These are phyloP conservation scores for Fusarium piperis DNA, from an alignment of 2,329 filamentous ascomycete species.

Conservation along the genomic window DNA sequence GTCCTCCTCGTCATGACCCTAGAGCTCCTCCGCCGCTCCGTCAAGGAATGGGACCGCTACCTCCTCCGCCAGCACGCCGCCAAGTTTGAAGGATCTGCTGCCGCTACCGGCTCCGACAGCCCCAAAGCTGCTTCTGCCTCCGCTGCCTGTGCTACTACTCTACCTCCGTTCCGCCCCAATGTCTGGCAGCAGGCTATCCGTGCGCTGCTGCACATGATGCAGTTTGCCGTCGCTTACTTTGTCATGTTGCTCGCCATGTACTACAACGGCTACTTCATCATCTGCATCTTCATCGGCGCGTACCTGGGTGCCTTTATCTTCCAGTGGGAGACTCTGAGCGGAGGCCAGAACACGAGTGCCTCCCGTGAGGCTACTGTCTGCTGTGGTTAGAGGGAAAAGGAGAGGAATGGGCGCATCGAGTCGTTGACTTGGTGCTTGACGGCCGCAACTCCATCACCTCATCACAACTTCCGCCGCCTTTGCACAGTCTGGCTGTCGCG, in stretches of 20 bases:
- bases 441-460: neutral
- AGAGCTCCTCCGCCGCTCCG: conserved; percentile 75
- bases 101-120: conserved; percentile 29
- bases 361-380: conserved; percentile 53
- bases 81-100: conserved; percentile 39
- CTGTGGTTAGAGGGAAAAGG: conserved; percentile 46
- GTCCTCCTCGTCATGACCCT: conserved; percentile 77
- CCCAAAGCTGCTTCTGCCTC: conserved; percentile 31
- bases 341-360: conserved; percentile 46
- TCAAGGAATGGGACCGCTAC: conserved; percentile 77
- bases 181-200: conserved; percentile 72
- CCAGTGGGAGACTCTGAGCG: conserved; percentile 69
- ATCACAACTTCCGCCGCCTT: neutral
- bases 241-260: conserved; percentile 72
- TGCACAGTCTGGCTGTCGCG: neutral
- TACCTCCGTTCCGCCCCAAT: conserved; percentile 63
- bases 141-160: conserved; percentile 11
- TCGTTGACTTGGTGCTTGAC: neutral
- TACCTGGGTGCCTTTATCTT: conserved; percentile 79
- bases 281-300: conserved; percentile 81
- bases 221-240: conserved; percentile 81
- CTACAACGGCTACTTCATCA: conserved; percentile 79
- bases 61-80: conserved; percentile 64
- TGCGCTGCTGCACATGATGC: conserved; percentile 73
- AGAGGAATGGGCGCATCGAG: neutral